These are phyloP conservation scores for Aureobasidium sp. DNA, from an alignment of 2,329 filamentous ascomycete species.

Conservation along the genomic window DNA sequence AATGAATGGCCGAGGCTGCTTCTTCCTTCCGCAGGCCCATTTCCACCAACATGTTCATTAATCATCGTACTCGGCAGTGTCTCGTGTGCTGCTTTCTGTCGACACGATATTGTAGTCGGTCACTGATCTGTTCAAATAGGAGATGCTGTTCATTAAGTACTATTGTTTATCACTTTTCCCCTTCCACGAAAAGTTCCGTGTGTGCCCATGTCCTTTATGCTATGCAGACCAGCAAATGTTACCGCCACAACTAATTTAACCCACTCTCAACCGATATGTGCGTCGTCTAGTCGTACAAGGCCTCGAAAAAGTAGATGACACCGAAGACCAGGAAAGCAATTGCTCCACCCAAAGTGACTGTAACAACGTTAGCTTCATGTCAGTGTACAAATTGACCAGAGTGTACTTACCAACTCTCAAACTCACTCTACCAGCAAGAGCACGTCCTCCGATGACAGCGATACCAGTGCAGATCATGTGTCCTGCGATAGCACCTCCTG, in stretches of 20 bases:
- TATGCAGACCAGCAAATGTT: constrained; percentile 10
- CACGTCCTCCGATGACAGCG: constrained; percentile 84
- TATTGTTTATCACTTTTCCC: constrained; percentile 5
- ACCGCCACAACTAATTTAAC: background rate
- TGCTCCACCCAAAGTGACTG: constrained; percentile 89
- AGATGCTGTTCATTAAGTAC: constrained; percentile 8
- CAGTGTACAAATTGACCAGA: background rate
- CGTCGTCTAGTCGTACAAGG: constrained; percentile 18
- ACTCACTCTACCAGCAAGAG: constrained; percentile 89
- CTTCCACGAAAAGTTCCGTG: background rate
- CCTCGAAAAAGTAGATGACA: constrained; percentile 79
- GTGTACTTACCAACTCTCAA: constrained; percentile 80
- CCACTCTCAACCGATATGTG: background rate
- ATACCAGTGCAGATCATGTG: constrained; percentile 86
- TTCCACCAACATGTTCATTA: background rate
- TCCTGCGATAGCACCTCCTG: constrained; percentile 75
- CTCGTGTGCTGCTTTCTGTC: background rate
- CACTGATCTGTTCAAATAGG: background rate
- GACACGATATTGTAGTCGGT: background rate
- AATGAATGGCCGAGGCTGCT: background rate
- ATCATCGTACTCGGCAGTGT: background rate
- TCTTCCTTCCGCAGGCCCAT: background rate
- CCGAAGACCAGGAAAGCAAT: constrained; percentile 86
- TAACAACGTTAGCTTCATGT: constrained; percentile 25
- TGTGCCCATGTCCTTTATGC: constrained; percentile 6